These are phyloP conservation scores for Pythium utonaiense DNA, from an alignment of 352 stramenopile genomes.

Conservation along the genomic window DNA sequence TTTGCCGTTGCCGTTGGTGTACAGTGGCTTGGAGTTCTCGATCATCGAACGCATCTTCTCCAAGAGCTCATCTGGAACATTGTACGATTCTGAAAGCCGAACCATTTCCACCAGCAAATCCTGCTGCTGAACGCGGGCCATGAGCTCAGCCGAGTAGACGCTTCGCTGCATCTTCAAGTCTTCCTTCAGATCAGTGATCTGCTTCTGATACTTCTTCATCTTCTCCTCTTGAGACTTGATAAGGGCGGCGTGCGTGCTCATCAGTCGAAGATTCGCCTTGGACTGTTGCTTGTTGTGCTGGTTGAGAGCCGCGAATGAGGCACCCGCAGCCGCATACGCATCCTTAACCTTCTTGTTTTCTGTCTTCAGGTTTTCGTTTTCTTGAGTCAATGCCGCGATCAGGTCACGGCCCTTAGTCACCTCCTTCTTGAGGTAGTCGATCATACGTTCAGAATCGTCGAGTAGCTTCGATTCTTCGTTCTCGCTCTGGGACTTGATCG, in stretches of 20 bases:
- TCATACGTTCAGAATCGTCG: slow-evolving; percentile 83
- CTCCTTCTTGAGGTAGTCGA: slow-evolving; percentile 78
- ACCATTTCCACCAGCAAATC: slow-evolving; percentile 45
- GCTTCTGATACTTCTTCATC: slow-evolving; percentile 89
- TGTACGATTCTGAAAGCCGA: slow-evolving; percentile 49
- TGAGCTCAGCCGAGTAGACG: slow-evolving; percentile 75
- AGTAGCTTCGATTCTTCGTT: slow-evolving; percentile 63
- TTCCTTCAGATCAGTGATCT: slow-evolving; percentile 77
- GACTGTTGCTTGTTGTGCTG: slow-evolving; percentile 93
- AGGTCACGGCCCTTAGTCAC: slow-evolving; percentile 73
- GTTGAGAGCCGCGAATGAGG: slow-evolving; percentile 90
- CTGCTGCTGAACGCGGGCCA: slow-evolving; percentile 61
- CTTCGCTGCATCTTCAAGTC: slow-evolving; percentile 77
- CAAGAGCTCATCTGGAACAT: slow-evolving; percentile 41
- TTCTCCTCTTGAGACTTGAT: slow-evolving; percentile 89
- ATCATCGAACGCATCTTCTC: slow-evolving; percentile 51
- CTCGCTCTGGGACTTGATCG: slow-evolving; percentile 29
- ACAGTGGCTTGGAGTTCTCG: slow-evolving; percentile 36
- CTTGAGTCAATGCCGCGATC: slow-evolving; percentile 54
- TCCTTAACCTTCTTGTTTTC: slow-evolving; percentile 91
- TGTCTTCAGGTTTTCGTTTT: slow-evolving; percentile 82
- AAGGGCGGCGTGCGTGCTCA: slow-evolving; percentile 80
- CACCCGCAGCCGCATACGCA: slow-evolving; percentile 89
- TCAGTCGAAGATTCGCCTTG: slow-evolving; percentile 89
- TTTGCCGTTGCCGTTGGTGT: slow-evolving; percentile 19